Conservation (phyloP, 164 flowering plant genomes). For the Liquidambar formosana region DNA sequence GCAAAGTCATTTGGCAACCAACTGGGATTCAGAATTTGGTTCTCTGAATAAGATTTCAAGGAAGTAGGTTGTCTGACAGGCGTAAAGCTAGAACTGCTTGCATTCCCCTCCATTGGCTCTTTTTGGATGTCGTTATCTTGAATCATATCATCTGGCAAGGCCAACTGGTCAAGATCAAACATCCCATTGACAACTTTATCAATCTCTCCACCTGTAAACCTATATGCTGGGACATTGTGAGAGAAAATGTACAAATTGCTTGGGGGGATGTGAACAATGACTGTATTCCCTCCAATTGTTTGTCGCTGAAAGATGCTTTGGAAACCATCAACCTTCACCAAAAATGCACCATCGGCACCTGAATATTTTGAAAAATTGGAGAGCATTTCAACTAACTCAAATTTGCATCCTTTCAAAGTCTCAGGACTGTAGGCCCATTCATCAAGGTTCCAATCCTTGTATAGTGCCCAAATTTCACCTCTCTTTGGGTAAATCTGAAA, state of each 20-base stretch:
- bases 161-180: slow-evolving; percentile 40
- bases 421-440: slow-evolving; percentile 34
- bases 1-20: slow-evolving; percentile 30
- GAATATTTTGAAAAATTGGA: slow-evolving; percentile 24
- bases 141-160: slow-evolving; percentile 23
- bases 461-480: slow-evolving; percentile 49
- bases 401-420: slow-evolving; percentile 20
- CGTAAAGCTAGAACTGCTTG: slow-evolving; percentile 4
- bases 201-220: slow-evolving; percentile 32
- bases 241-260: slow-evolving; percentile 37
- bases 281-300: slow-evolving; percentile 15
- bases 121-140: neutral
- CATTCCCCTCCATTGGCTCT: neutral
- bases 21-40: slow-evolving; percentile 1
- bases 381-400: slow-evolving; percentile 36
- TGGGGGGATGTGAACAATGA: slow-evolving; percentile 28
- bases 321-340: slow-evolving; percentile 36
- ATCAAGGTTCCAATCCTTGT: slow-evolving; percentile 36
- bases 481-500: slow-evolving; percentile 36
- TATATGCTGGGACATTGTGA: slow-evolving; percentile 40
- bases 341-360: slow-evolving; percentile 22
- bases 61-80: slow-evolving; percentile 1
- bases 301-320: slow-evolving; percentile 30
- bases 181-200: slow-evolving; percentile 27
- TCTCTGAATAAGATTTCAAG: slow-evolving; percentile 1